phyloP scores from a whole-genome alignment of 2,329 filamentous ascomycete genomes.

The Stachybotrys elegans region DNA sequence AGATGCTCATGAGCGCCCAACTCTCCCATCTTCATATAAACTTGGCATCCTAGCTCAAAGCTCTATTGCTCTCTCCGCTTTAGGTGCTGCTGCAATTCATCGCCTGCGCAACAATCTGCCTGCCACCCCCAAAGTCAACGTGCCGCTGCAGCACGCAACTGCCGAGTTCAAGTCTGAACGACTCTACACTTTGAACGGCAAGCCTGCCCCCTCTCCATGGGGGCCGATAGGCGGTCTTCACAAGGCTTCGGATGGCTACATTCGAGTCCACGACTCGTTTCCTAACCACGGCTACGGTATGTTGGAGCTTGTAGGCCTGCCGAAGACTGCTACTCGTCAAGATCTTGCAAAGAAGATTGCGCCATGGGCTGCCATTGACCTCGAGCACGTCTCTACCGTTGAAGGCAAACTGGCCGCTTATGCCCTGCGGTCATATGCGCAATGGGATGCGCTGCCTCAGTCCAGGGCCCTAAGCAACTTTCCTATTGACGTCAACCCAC shows the following conservation, averaged over 20 bases:
- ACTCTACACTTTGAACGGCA: not conserved
- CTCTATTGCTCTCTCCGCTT: not conserved
- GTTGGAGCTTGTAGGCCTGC: not conserved
- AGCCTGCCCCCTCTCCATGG: not conserved
- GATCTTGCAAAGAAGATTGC: not conserved
- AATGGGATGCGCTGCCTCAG: slow-evolving; percentile 2
- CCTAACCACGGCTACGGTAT: not conserved
- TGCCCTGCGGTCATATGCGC: not conserved
- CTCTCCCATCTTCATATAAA: not conserved
- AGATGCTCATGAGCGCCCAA: not conserved
- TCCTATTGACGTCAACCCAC: not conserved
- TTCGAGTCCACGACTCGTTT: not conserved
- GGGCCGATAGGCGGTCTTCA: not conserved
- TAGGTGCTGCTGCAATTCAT: not conserved
- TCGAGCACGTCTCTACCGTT: not conserved
- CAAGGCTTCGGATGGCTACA: not conserved
- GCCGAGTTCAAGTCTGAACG: not conserved
- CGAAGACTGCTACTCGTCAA: not conserved
- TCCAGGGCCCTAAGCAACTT: not conserved
- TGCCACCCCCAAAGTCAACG: not conserved
- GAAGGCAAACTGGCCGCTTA: not conserved
- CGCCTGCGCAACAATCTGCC: not conserved
- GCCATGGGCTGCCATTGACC: not conserved
- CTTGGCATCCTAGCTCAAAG: not conserved
- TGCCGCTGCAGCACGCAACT: not conserved